Evolutionary conservation across 768 basidiomycete species (phyloP).

Genomic region (Amanita thiersii): DNA sequence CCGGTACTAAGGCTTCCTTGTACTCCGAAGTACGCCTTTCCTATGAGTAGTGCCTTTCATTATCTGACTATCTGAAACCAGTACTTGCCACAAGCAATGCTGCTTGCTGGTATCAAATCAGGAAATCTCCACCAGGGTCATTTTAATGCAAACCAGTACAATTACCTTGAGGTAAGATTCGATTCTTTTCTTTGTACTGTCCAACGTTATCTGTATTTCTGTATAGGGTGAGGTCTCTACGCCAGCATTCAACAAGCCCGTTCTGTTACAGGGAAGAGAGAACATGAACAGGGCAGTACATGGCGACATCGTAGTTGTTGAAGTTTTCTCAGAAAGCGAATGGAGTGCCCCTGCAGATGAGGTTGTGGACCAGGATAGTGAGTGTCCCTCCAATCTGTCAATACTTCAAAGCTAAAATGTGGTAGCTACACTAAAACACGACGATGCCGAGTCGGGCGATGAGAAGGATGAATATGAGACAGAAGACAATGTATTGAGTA

Average conservation of each 20-base stretch:
- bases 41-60: not conserved
- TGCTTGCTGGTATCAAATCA: constrained; percentile 78
- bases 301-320: constrained; percentile 87
- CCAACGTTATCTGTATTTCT: not conserved
- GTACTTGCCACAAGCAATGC: constrained; percentile 69
- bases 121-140: constrained; percentile 86
- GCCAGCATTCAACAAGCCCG: constrained; percentile 62
- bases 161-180: constrained; percentile 76
- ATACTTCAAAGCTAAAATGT: constrained; percentile 2
- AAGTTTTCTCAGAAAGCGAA: constrained; percentile 77
- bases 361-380: constrained; percentile 90
- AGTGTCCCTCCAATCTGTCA: constrained; percentile 14
- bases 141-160: constrained; percentile 93
- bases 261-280: constrained; percentile 81
- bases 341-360: constrained; percentile 93
- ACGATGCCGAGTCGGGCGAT: constrained; percentile 71
- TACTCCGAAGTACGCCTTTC: constrained; percentile 61
- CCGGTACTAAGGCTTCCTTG: constrained; percentile 24
- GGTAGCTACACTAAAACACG: constrained; percentile 74
- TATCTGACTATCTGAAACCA: constrained; percentile 21
- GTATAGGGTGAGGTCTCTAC: constrained; percentile 73
- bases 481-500: constrained; percentile 26
- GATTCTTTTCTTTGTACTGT: not conserved
- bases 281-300: constrained; percentile 95
- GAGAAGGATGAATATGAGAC: constrained; percentile 41